These are phyloP conservation scores for Exophiala xenobiotica DNA, from an alignment of 2,329 filamentous ascomycete genomes.

Conservation along the genomic window DNA sequence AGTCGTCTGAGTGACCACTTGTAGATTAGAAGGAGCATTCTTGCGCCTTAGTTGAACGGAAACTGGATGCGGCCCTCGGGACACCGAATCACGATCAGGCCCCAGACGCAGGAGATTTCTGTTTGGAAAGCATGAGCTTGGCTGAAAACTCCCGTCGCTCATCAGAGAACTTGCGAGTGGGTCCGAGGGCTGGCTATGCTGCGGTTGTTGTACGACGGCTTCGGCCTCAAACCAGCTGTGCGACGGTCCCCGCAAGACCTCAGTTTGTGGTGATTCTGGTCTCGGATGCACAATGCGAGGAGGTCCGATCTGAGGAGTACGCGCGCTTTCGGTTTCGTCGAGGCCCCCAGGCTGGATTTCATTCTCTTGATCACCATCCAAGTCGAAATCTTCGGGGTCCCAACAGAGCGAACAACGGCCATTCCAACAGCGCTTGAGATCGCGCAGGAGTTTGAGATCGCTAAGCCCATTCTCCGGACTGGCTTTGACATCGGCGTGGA, in stretches of 20 bases:
- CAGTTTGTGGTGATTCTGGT: conserved; percentile 10
- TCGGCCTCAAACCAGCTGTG: conserved; percentile 25
- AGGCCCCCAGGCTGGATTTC: conserved; percentile 76
- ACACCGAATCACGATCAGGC: conserved; percentile 31
- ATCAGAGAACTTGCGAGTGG: conserved; percentile 36
- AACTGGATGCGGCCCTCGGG: conserved; percentile 44
- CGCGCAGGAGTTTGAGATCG: conserved; percentile 82
- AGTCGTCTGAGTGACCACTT: conserved; percentile 31
- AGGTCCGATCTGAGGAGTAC: not conserved
- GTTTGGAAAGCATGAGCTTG: conserved; percentile 60
- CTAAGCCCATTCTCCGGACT: conserved; percentile 56
- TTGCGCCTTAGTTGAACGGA: conserved; percentile 38
- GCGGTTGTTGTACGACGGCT: conserved; percentile 45
- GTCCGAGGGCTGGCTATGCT: conserved; percentile 26
- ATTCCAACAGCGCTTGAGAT: conserved; percentile 97
- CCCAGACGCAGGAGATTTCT: conserved; percentile 34
- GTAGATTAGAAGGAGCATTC: conserved; percentile 31
- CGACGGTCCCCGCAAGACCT: conserved; percentile 14
- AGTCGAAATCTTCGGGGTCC: conserved; percentile 69
- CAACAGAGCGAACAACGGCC: conserved; percentile 86
- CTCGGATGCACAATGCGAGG: not conserved
- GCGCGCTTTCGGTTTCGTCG: conserved; percentile 46
- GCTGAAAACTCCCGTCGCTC: conserved; percentile 56
- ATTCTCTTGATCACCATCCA: conserved; percentile 60
- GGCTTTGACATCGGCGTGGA: conserved; percentile 54